Base-by-base conservation (phyloP, 805 yeast species). In the Tetrapisispora phaffii region DNA sequence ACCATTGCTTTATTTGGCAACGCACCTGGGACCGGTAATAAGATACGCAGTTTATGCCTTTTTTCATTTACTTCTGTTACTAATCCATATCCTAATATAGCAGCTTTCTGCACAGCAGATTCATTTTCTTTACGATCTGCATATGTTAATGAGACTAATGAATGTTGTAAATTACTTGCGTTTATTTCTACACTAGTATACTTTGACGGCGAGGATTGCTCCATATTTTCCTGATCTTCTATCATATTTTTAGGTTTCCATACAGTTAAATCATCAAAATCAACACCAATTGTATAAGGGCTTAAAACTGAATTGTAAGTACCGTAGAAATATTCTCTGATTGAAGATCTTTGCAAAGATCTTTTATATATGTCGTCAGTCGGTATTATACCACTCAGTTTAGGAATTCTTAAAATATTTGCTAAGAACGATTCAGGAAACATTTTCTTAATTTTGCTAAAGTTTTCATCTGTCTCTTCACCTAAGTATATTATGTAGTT, bases 321-420 rank as follows among this genome's bases (percentile, higher is more conserved):
- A 2, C 98, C 98, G 58, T 93, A 87, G 56, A 93, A 93, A 62
- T 93, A 93, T 57, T 89, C 94, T 58, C 79, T 79, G 44, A 90
- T 87, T 5, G 82, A 70, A 35, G 77, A 73, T 55, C 88, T 86
- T 61, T 90, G 97, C 20, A 74, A 44, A 32, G 80, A 76, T 56
- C 97, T 72, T 32, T 72, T 69, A 58, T 71, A 87, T 12, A 76
- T 69, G 44, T 81, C 90, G 47, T 83, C 90, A 24, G 76, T 72
- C 26, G 84, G 85, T 8, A 83, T 83, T 28, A 81, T 80, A 1
- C 96, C 96, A 39, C 83, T 82, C 36, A 87, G 76, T 49, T 75
- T 76, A 17, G 83, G 77, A 3, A 89, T 69, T 53, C 82, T 83
- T 15, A 89, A 59, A 3, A 63, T 54, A 4, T 49, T 29, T 39